Conservation (phyloP, 1,284 basidiomycete genomes). For the Somion occarium region DNA sequence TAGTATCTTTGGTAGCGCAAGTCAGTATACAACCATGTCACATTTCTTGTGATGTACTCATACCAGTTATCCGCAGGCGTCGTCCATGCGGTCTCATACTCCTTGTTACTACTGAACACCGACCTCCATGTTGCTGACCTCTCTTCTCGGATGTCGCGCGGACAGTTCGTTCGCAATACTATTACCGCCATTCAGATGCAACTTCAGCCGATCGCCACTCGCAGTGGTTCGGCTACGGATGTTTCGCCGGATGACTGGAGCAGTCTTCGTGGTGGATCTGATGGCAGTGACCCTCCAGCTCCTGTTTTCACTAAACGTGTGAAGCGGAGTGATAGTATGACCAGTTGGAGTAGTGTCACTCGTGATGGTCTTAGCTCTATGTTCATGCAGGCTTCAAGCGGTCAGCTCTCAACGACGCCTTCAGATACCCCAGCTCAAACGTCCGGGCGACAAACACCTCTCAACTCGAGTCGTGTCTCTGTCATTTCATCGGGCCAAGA, state of each 20-base stretch:
- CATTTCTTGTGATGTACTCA: slow-evolving; percentile 6
- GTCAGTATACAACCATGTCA: slow-evolving; percentile 34
- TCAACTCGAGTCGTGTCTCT: slow-evolving; percentile 45
- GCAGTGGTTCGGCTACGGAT: slow-evolving; percentile 49
- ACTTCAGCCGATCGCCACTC: slow-evolving; percentile 45
- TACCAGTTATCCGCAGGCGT: slow-evolving; percentile 45
- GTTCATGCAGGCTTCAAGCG: slow-evolving; percentile 27
- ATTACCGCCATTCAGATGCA: slow-evolving; percentile 81
- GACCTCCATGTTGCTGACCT: slow-evolving; percentile 96
- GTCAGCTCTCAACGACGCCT: slow-evolving; percentile 23
- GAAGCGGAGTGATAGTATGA: slow-evolving; percentile 75
- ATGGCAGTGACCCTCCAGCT: slow-evolving; percentile 42
- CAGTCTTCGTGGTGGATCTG: slow-evolving; percentile 49
- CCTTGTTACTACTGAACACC: slow-evolving; percentile 92
- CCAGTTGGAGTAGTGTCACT: slow-evolving; percentile 77
- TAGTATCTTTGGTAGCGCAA: slow-evolving; percentile 75
- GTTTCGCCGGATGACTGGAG: slow-evolving; percentile 64
- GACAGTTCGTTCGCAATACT: slow-evolving; percentile 91
- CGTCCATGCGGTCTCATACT: slow-evolving; percentile 91
- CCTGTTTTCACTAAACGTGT: slow-evolving; percentile 36
- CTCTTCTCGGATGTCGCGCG: slow-evolving; percentile 85
- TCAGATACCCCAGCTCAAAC: slow-evolving; percentile 28
- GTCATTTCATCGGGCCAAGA: slow-evolving; percentile 32
- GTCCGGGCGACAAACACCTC: slow-evolving; percentile 23
- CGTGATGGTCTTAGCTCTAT: slow-evolving; percentile 42